Evolutionary conservation across 2,329 filamentous ascomycete genomes (phyloP).

Genomic region (Chrysoporthe deuterocubensis): DNA sequence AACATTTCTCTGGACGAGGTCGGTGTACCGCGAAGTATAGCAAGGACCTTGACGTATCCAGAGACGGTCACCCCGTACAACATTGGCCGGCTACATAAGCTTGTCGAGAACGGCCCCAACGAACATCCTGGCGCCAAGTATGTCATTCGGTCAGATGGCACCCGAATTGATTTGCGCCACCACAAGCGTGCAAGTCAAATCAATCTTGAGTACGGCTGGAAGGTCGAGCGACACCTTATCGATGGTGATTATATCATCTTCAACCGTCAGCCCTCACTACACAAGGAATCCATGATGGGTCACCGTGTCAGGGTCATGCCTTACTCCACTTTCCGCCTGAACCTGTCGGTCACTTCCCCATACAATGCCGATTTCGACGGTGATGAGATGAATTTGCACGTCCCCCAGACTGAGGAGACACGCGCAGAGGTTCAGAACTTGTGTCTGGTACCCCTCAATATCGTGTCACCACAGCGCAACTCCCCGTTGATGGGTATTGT

Average conservation of each 20-base stretch:
- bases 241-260: conserved; percentile 99
- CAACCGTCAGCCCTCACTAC: conserved; percentile 97
- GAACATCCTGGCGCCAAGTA: conserved; percentile 96
- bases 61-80: conserved; percentile 98
- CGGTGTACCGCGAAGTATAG: conserved; percentile 92
- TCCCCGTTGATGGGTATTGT: conserved; percentile 99
- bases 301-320: conserved; percentile 98
- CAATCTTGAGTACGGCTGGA: conserved; percentile 93
- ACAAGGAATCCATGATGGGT: conserved; percentile 99
- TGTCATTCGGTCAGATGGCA: conserved; percentile 90
- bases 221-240: conserved; percentile 95
- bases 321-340: conserved; percentile 97
- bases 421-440: conserved; percentile 92
- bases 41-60: conserved; percentile 90
- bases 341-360: conserved; percentile 94
- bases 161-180: conserved; percentile 91
- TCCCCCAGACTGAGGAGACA: conserved; percentile 96
- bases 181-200: conserved; percentile 87
- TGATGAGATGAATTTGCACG: conserved; percentile 99
- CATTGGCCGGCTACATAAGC: conserved; percentile 84
- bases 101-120: conserved; percentile 92
- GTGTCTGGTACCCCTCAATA: conserved; percentile 97
- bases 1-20: conserved; percentile 97
- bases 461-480: conserved; percentile 97
- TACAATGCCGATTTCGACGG: conserved; percentile 99